Evolutionary conservation across 129 eudicot genomes (phyloP), one percentile per base, ranked within the genome.

Genomic region (Solidago caesia): DNA sequence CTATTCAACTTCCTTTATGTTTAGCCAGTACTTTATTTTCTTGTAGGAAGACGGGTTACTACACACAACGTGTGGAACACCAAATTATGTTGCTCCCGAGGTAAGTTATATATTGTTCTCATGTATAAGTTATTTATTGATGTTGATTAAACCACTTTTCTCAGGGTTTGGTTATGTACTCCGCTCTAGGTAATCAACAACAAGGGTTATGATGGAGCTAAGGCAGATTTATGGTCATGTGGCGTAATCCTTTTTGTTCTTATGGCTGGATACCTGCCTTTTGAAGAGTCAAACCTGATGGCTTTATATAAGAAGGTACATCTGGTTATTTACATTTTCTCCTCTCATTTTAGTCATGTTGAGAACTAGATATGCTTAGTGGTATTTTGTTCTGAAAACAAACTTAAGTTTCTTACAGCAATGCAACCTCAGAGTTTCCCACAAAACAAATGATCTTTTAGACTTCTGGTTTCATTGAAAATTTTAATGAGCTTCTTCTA

Each of bases 31-130:
- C 11, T 8, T 61, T 27, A 12, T 51, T 11, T 78, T 73, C 42
- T 10, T 77, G 41, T 76, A 95, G 99, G 99, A 91, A 83, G 99
- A 95, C 81, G 99, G 99, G 8, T 77, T 95, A 81, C 92, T 95
- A 6, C 90, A 95, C 81, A 95, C 99, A 26, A 95, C 99, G 44
- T 95, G 99, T 84, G 99, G 99, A 45, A 95, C 99, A 5, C 99
- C 99, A 41, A 95, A 95, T 83, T 95, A 95, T 82, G 99, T 95
- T 62, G 99, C 99, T 43, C 99, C 99, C 3, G 99, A 95, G 99
- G 99, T 94, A 84, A 68, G 29, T 49, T 69, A 44, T 66, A 55
- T 51, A 4, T 61, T 74, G 45, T 12, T 71, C 42, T 51, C 26
- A 46, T 14, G 46, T 57, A 41, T 70, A 64, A 15, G 61, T 77